Evolutionary conservation across 139 green algal species (phyloP), one percentile per base, ranked within the genome.

Genomic region (Chlamydomonas sphaeroides): DNA sequence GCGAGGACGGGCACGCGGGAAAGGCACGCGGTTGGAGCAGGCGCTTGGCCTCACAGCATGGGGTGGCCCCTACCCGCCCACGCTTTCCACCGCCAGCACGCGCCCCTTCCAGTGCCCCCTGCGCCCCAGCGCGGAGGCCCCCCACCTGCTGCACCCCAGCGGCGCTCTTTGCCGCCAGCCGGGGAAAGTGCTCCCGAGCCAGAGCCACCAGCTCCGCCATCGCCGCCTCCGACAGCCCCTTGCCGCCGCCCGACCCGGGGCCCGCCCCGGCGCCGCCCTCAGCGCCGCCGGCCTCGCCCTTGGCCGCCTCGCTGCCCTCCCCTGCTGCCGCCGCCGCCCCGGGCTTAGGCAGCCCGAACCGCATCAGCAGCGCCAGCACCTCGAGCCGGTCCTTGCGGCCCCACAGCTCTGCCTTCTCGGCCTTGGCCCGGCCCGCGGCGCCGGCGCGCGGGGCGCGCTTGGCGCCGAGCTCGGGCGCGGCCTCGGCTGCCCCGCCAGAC

Each of bases 71-170:
- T n/a, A n/a, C n/a, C n/a, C n/a, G n/a, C n/a, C n/a, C n/a, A n/a
- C n/a, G n/a, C n/a, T n/a, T n/a, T n/a, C n/a, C n/a, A n/a, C n/a
- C n/a, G n/a, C n/a, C n/a, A n/a, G n/a, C n/a, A n/a, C n/a, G n/a
- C n/a, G n/a, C n/a, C n/a, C n/a, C n/a, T n/a, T n/a, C n/a, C n/a
- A n/a, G n/a, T n/a, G n/a, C n/a, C n/a, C n/a, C n/a, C n/a, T n/a
- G n/a, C n/a, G n/a, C n/a, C n/a, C n/a, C n/a, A n/a, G n/a, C n/a
- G n/a, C 36, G 32, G 1, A 6, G 11, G 35, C 36, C 7, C 20
- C 74, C 18, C 41, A 80, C 74, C 74, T 80, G 74, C 41, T 80
- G 41, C 41, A 80, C 71, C 30, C 75, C 75, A 14, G 61, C 41
- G 1, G 45, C 32, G 41, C 61, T 72, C 75, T 82, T 82, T 42